Evolutionary conservation across 805 yeast species (phyloP).

Genomic region (Teunomyces pallodes): DNA sequence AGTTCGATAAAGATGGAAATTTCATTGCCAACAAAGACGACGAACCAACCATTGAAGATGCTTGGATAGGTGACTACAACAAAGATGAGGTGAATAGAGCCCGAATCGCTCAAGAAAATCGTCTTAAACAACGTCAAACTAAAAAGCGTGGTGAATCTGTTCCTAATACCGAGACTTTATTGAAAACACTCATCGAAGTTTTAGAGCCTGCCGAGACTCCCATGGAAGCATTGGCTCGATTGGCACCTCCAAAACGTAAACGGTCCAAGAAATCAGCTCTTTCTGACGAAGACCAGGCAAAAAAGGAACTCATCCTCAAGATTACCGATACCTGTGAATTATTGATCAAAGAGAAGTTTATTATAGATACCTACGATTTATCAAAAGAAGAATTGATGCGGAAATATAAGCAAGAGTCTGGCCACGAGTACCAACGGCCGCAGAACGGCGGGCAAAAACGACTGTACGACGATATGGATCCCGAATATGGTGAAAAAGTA

Average conservation of each 20-base stretch:
- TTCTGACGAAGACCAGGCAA: neutral
- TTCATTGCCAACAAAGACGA: conserved; percentile 38
- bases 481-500: conserved; percentile 27
- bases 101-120: conserved; percentile 34
- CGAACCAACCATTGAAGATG: conserved; percentile 27
- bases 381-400: conserved; percentile 56
- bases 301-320: conserved; percentile 16
- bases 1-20: conserved; percentile 60
- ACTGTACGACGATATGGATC: conserved; percentile 15
- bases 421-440: conserved; percentile 25
- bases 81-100: conserved; percentile 40
- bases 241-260: conserved; percentile 24
- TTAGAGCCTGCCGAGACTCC: conserved; percentile 62
- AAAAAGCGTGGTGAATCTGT: neutral
- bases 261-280: conserved; percentile 10
- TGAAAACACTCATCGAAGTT: conserved; percentile 33
- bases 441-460: conserved; percentile 18
- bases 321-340: conserved; percentile 51
- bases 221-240: conserved; percentile 50
- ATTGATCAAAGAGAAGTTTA: conserved; percentile 40
- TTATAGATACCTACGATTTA: conserved; percentile 48
- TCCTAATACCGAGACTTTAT: conserved; percentile 5
- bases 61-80: conserved; percentile 36
- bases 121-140: neutral
- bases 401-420: conserved; percentile 41